Conservation (phyloP, 2,329 filamentous ascomycete genomes). For the Beauveria sp. region DNA sequence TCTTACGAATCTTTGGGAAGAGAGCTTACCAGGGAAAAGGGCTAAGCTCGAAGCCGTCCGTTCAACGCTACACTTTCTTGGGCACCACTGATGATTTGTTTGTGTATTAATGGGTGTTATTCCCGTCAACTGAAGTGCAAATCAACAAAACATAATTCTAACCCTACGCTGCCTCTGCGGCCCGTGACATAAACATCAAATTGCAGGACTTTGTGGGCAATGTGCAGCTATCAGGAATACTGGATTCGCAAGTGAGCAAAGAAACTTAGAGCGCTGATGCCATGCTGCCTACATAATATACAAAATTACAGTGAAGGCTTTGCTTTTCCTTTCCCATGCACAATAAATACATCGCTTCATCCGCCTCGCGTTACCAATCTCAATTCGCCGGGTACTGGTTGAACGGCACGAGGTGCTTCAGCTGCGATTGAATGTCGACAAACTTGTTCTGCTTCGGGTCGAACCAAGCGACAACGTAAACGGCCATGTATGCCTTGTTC, state of each 20-base stretch:
- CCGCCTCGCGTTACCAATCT: not conserved
- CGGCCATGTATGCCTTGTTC: slow-evolving; percentile 35
- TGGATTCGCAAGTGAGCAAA: not conserved
- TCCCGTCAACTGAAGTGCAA: not conserved
- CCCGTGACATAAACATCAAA: not conserved
- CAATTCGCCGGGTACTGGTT: slow-evolving; percentile 25
- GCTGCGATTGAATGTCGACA: slow-evolving; percentile 30
- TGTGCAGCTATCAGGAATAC: not conserved
- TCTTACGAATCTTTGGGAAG: not conserved
- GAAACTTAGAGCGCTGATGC: slow-evolving; percentile 1
- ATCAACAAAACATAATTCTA: not conserved
- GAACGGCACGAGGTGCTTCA: slow-evolving; percentile 36
- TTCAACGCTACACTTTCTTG: not conserved
- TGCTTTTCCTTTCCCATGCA: not conserved
- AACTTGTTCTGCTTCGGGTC: slow-evolving; percentile 46
- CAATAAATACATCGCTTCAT: not conserved
- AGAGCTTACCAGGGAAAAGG: not conserved
- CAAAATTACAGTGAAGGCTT: not conserved
- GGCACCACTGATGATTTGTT: not conserved
- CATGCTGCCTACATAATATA: slow-evolving; percentile 7
- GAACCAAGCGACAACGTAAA: slow-evolving; percentile 47
- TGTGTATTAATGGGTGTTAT: not conserved
- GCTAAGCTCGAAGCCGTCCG: not conserved
- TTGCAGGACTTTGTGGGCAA: not conserved
- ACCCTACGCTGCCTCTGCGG: not conserved